Base-by-base conservation (phyloP, 192 early-diverging fungal genomes). In the Gryganskiella cystojenkinii region DNA sequence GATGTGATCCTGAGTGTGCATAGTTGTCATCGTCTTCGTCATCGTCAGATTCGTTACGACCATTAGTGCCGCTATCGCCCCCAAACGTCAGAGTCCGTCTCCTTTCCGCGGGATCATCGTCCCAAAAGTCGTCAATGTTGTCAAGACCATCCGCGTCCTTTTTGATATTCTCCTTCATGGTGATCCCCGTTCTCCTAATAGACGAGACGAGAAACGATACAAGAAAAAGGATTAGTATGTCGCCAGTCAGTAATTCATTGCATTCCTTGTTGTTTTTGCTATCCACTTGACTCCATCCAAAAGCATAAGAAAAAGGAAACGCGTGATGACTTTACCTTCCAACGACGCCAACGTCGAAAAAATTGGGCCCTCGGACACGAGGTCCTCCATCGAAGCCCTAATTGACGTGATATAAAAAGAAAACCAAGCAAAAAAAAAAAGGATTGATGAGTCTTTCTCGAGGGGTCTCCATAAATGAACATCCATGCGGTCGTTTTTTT, bases 61-160 rank as follows among this genome's bases (percentile, higher is more conserved):
- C 33, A 19, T 17, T 17, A 56, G 27, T 25, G 1, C 34, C 55
- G 28, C 33, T 17, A 56, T 13, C 19, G 1, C 34, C 55, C 13
- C 33, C 30, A 19, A 31, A 5, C 15, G 13, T 13, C 37, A 40
- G 4, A 37, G 27, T 56, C 30, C 35, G 6, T 7, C 52, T 25
- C 17, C 25, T 5, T 54, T 56, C 25, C 22, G 40, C 57, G 2
- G 33, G 22, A 5, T 20, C 50, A 28, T 75, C 70, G 3, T 59
- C 43, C 69, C 69, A 80, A 59, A 80, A 80, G 40, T 80, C 79
- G 27, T 80, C 79, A 20, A 80, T 67, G 37, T 80, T 71, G 46
- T 80, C 79, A 30, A 80, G 27, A 1, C 79, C 79, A 35, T 80
- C 79, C 3, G 57, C 65, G 31, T 80, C 79, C 58, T 80, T 80